A percentile compares a stretch with the other conserved stretches of the same genome.
Evolutionary conservation across 2,329 filamentous ascomycete species (phyloP).

Genomic region (Diaporthe sp.): DNA sequence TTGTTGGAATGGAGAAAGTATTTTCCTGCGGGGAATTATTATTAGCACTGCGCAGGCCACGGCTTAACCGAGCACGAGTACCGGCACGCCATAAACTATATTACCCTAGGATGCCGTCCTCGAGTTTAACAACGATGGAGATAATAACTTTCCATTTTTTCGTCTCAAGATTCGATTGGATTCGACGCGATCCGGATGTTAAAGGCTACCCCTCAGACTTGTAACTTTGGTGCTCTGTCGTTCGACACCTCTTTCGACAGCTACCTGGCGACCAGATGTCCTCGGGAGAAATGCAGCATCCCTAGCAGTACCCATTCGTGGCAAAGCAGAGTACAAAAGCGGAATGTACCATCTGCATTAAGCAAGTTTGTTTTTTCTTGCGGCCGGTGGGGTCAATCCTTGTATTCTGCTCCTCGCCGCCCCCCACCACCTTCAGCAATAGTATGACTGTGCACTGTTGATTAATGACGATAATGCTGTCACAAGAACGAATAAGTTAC

Average conservation of each 20-base stretch:
- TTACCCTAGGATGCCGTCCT: slow-evolving; percentile 93
- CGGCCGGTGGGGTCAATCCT: too few species aligned
- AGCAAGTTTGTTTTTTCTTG: too few species aligned
- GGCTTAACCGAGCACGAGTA: slow-evolving; percentile 49
- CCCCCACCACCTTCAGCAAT: too few species aligned
- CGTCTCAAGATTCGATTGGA: slow-evolving; percentile 61
- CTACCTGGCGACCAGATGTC: slow-evolving; percentile 49
- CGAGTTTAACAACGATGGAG: slow-evolving; percentile 83
- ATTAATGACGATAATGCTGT: too few species aligned
- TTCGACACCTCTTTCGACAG: slow-evolving; percentile 40
- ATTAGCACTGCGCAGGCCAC: too few species aligned
- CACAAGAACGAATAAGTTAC: too few species aligned
- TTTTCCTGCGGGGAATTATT: too few species aligned
- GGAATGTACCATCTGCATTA: too few species aligned
- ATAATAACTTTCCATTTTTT: slow-evolving; percentile 80
- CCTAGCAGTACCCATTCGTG: slow-evolving; percentile 64
- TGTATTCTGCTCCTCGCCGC: too few species aligned
- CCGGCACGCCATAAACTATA: slow-evolving; percentile 80
- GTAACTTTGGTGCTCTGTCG: slow-evolving; percentile 38
- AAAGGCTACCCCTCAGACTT: slow-evolving; percentile 44
- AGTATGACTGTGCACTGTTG: too few species aligned
- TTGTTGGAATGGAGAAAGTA: too few species aligned
- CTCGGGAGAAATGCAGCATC: slow-evolving; percentile 50
- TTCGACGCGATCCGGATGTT: slow-evolving; percentile 54
- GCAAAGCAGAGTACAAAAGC: slow-evolving; percentile 50